These are phyloP conservation scores for Mortierella sp. DNA, from an alignment of 371 early-diverging fungal genomes.

Conservation along the genomic window DNA sequence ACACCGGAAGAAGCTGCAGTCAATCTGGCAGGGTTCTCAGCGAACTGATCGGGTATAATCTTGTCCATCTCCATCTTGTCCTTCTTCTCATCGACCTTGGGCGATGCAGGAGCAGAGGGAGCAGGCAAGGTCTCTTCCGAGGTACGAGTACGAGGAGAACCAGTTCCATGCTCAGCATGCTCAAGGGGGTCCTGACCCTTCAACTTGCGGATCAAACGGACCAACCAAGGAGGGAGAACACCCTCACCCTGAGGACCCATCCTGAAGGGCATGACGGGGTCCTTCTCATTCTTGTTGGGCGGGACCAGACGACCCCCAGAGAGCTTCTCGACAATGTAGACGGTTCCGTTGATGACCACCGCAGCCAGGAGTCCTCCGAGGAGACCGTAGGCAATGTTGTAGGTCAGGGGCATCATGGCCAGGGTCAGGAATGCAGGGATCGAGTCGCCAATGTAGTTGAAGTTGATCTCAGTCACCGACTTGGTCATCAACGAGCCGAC, in stretches of 20 bases:
- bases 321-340: conserved; percentile 59
- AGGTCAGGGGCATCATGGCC: conserved; percentile 82
- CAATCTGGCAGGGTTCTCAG: conserved; percentile 1
- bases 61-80: conserved; percentile 13
- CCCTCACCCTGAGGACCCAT: conserved; percentile 60
- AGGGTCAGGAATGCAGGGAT: conserved; percentile 85
- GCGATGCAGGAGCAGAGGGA: background rate
- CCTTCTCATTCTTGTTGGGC: conserved; percentile 62
- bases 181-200: conserved; percentile 42
- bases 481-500: conserved; percentile 86
- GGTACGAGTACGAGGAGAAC: background rate
- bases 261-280: conserved; percentile 62
- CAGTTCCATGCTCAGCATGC: conserved; percentile 39
- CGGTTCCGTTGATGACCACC: conserved; percentile 63
- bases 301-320: conserved; percentile 61
- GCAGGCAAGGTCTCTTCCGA: conserved; percentile 34
- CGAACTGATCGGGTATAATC: conserved; percentile 17
- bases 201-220: conserved; percentile 59
- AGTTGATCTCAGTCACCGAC: conserved; percentile 79
- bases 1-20: conserved; percentile 28
- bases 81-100: background rate
- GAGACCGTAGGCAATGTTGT: conserved; percentile 67
- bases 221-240: conserved; percentile 62
- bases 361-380: conserved; percentile 67
- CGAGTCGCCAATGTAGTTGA: conserved; percentile 82